Evolutionary conservation across 352 stramenopile genomes (phyloP), one percentile per base, ranked within the genome.

Genomic region (Globisporangium paroecandrum): DNA sequence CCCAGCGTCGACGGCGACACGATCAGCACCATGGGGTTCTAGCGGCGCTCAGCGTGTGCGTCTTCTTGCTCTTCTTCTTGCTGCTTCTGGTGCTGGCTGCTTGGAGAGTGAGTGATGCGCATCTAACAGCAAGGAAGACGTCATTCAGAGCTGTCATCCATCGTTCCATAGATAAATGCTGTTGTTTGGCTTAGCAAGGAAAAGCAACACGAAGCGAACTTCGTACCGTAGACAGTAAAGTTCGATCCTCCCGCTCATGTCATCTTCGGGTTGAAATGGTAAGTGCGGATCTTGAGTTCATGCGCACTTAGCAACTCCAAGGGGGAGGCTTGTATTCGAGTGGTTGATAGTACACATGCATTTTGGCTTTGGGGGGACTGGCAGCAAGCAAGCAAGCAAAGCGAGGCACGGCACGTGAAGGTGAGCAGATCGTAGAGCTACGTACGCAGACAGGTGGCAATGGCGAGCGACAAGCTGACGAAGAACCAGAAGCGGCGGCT

Each of bases 401-500:
- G 34, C 62, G 24, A 24, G 15, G 51, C 51, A 34, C 20, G 51
- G 49, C 22, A 32, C 15, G 49, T n/a, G n/a, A 15, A 55, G 3
- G 58, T 4, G n/a, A 60, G 41, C 41, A 34, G 22, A 18, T 55
- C 32, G 38, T 46, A 46, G 24, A 54, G 27, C 32, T n/a, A 43
- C 25, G 34, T 10, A 12, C 41, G 7, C 43, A 65, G 27, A 9
- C 51, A 29, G 12, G 36, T 41, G 41, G 32, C 36, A n/a, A 69
- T 69, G 64, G 62, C 68, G 58, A 66, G 70, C 29, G 73, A 79
- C 51, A 66, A 66, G 68, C 69, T 91, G 64, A 92, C 89, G 27
- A 96, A 96, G 77, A 96, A 95, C 74, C 81, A 93, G 69, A 77
- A 82, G 49, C 75, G 87, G 41, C 76, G 89, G 9, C 76, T 90